Evolutionary conservation across 768 basidiomycete genomes (phyloP), one percentile per base, ranked within the genome.

Genomic region (Crepidotus variabilis): DNA sequence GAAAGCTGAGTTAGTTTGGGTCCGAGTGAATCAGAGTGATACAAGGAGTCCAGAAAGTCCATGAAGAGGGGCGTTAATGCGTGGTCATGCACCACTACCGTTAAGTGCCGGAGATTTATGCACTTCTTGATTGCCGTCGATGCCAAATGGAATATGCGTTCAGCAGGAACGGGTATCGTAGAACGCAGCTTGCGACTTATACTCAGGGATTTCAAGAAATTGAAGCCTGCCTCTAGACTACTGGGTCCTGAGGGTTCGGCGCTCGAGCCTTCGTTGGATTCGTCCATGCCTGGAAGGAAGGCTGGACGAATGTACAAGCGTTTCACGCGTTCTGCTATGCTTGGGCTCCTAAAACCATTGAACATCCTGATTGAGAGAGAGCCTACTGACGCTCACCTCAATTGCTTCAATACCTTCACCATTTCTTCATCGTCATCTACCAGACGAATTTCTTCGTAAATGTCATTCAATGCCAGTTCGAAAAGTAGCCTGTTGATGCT

Each of bases 391-490:
- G 52, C 61, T 20, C 23, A 68, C 69, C 54, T 43, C 7, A 71
- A 57, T 51, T 67, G 67, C 34, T 64, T 55, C 39, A 69, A 66
- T 6, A 54, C 55, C 21, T 63, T 64, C 11, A 57, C 1, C 36
- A 61, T 67, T 1, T 53, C 50, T 14, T 60, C 56, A 47, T 65
- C 65, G 45, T 65, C 63, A 2, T 59, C 50, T n/a, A 65, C 61
- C n/a, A 72, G 61, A 45, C 67, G 58, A 9, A 71, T 53, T 52
- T 70, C 69, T 24, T 63, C 59, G 50, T 70, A 72, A 21, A 67
- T 61, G 36, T 70, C 65, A 23, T 67, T 54, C 59, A 71, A 58
- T 2, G 64, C 70, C 16, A 72, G 58, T 49, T 70, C 64, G 46
- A 71, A 72, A 6, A 71, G 60, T 8, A 50, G 48, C 23, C 69